Percentiles rank a stretch among this genome's conserved stretches.
phyloP scores from a whole-genome alignment of 768 basidiomycete genomes.

The Mycena vulgaris region DNA sequence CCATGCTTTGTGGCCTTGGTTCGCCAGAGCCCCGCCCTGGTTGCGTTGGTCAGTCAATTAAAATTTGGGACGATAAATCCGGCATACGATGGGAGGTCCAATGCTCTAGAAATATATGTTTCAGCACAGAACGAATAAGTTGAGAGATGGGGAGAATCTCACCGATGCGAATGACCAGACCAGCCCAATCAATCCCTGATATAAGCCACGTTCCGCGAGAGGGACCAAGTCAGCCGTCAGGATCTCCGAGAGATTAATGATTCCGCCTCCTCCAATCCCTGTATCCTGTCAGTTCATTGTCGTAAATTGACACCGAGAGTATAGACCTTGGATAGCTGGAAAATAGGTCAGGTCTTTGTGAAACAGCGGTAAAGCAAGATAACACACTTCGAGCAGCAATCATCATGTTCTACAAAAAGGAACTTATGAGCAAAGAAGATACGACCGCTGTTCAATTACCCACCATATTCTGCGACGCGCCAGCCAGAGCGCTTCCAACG shows the following conservation, averaged over 20 bases:
- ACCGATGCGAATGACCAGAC: slow-evolving; percentile 53
- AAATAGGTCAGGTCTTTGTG: background rate
- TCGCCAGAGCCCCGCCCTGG: slow-evolving; percentile 43
- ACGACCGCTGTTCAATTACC: background rate
- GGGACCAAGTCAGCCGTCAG: slow-evolving; percentile 61
- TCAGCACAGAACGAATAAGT: background rate
- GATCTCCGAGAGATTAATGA: slow-evolving; percentile 53
- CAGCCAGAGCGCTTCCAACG: slow-evolving; percentile 59
- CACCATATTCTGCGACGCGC: slow-evolving; percentile 56
- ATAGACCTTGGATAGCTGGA: slow-evolving; percentile 44
- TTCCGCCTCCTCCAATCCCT: slow-evolving; percentile 54
- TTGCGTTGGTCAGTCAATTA: background rate
- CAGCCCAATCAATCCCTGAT: slow-evolving; percentile 49
- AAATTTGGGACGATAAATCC: background rate
- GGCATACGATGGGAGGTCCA: slow-evolving; percentile 35
- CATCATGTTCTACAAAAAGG: slow-evolving; percentile 42
- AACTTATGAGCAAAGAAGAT: background rate
- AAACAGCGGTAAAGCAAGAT: background rate
- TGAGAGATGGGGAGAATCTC: background rate
- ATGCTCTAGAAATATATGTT: slow-evolving; percentile 22
- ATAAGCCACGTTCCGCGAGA: slow-evolving; percentile 57
- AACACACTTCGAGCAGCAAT: slow-evolving; percentile 54
- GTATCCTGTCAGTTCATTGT: background rate
- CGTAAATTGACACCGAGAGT: no score
- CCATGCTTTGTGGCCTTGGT: slow-evolving; percentile 43